Percentiles rank a stretch among this genome's conserved stretches.
phyloP scores from a whole-genome alignment of 257 asterid species.

The Ilex aquifolium region DNA sequence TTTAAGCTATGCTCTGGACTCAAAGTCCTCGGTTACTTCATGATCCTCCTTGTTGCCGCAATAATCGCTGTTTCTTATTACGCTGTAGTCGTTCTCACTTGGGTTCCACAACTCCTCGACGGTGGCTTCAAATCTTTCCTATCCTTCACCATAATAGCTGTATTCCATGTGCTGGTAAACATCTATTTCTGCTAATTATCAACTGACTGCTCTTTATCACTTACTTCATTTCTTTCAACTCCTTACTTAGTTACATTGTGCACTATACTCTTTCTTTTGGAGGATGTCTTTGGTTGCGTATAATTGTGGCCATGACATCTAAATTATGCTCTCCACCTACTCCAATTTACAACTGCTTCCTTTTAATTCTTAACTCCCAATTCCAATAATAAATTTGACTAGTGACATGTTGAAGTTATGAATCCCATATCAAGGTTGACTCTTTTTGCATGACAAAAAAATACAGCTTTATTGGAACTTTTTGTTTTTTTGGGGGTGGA shows the following conservation, averaged over 20 bases:
- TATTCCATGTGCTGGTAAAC: slow-evolving; percentile 69
- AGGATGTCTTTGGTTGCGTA: no score
- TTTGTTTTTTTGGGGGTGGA: no score
- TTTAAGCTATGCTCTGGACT: slow-evolving; percentile 66
- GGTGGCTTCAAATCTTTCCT: slow-evolving; percentile 39
- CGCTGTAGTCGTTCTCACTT: slow-evolving; percentile 63
- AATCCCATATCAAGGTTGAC: no score
- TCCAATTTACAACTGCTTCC: neutral
- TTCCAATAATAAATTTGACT: neutral
- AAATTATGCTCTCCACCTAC: no score
- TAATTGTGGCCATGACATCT: no score
- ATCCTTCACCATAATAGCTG: slow-evolving; percentile 37
- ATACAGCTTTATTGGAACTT: no score
- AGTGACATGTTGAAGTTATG: no score
- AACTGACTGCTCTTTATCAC: neutral
- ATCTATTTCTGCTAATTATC: neutral
- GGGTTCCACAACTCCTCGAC: slow-evolving; percentile 58
- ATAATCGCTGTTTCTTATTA: slow-evolving; percentile 55
- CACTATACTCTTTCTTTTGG: neutral
- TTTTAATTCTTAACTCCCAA: neutral
- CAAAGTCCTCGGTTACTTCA: slow-evolving; percentile 69
- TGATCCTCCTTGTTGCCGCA: slow-evolving; percentile 51
- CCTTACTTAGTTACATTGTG: neutral
- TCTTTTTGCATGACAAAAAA: no score
- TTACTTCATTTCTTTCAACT: no score